Evolutionary conservation across 1,284 basidiomycete species (phyloP), one percentile per base, ranked within the genome.

Genomic region (Austroboletus niveus): DNA sequence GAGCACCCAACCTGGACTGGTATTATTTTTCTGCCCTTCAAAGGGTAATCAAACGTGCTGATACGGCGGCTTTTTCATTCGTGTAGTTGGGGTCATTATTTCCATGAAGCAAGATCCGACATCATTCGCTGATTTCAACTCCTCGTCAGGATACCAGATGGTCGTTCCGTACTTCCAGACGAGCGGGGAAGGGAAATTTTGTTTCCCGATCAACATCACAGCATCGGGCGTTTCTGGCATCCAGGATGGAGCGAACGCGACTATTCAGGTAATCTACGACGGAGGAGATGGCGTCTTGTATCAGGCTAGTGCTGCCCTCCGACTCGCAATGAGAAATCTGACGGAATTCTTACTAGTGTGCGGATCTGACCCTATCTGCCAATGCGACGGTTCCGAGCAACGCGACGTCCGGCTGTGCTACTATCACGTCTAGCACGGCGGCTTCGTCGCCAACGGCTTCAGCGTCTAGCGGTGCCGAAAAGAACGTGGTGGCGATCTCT

Each of bases 251-350:
- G 69, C 73, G 3, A 76, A 80, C 51, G 77, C 77, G 29, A 79
- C 74, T 8, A 64, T 73, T 20, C 71, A 82, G 68, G 68, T 81
- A 15, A 65, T 76, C 42, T 79, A 69, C 47, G 64, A 73, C 32
- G 79, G 78, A 8, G 75, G 81, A 17, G 83, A 85, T 59, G 80
- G 78, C 30, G 51, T 65, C 43, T 69, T 84, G 15, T 83, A 76
- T 61, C 82, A 85, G 71, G 78, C 73, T 56, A 27, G 65, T 49
- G 22, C 22, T 17, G 17, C 10, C 6, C 15, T 5, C 40, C 17
- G 1, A 20, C 41, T 6, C 27, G 38, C 38, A 4, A 60, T 30
- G 11, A 20, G 15, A 45, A 4, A 9, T 6, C 27, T 29, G 27
- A 29, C 27, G 8, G 27, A 29, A 29, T 29, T 29, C 27, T 29